Conservation (phyloP, 169 alveolate genomes). For the Plasmodium cynomolgi region DNA sequence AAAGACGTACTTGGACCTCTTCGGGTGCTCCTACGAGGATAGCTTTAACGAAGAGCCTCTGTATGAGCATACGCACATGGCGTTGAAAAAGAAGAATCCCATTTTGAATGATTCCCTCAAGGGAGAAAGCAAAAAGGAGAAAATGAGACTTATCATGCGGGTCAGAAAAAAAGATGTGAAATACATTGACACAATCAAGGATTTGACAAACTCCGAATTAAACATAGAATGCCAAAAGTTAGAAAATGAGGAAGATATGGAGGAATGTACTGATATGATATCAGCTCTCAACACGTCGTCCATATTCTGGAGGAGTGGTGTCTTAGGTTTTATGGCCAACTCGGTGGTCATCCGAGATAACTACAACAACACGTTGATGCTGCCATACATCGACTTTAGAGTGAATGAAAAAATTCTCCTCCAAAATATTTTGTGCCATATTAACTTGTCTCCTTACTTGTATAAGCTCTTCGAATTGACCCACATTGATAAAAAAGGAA, state of each 20-base stretch:
- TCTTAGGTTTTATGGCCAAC: slow-evolving; percentile 71
- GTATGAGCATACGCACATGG: not conserved
- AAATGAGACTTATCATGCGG: slow-evolving; percentile 40
- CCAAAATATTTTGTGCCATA: slow-evolving; percentile 48
- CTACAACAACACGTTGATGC: slow-evolving; percentile 30
- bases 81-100: not conserved
- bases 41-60: not conserved
- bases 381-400: slow-evolving; percentile 44
- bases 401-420: slow-evolving; percentile 53
- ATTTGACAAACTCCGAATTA: slow-evolving; percentile 15
- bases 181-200: slow-evolving; percentile 9
- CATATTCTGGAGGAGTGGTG: slow-evolving; percentile 72
- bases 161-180: slow-evolving; percentile 4
- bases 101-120: not conserved
- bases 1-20: slow-evolving; percentile 21
- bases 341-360: slow-evolving; percentile 32
- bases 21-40: slow-evolving; percentile 49
- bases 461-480: slow-evolving; percentile 62
- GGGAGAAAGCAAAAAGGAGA: not conserved
- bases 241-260: slow-evolving; percentile 70
- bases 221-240: slow-evolving; percentile 42
- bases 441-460: slow-evolving; percentile 57
- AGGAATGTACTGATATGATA: slow-evolving; percentile 64
- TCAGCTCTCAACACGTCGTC: slow-evolving; percentile 52
- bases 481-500: slow-evolving; percentile 63